Conservation (phyloP, 441 rosid species). For the Gossypium davidsonii region DNA sequence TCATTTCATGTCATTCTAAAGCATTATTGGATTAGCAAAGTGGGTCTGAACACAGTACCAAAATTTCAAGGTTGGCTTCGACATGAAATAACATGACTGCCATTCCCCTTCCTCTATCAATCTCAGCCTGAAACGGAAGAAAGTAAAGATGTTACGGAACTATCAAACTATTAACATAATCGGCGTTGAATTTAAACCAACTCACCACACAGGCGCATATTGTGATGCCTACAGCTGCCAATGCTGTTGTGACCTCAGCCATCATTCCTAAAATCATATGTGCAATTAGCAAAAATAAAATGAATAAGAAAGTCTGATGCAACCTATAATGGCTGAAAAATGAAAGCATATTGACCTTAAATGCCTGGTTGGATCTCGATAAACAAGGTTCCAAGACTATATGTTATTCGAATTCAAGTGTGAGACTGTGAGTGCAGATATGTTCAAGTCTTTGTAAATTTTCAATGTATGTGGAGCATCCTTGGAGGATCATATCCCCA, state of each 20-base stretch:
- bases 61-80: constrained; percentile 59
- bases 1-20: background rate
- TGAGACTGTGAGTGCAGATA: background rate
- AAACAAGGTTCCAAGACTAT: background rate
- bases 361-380: background rate
- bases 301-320: background rate
- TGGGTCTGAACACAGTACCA: constrained; percentile 40
- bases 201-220: constrained; percentile 93
- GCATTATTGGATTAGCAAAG: background rate
- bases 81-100: constrained; percentile 20
- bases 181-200: constrained; percentile 18
- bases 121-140: constrained; percentile 54
- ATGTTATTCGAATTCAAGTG: background rate
- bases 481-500: background rate
- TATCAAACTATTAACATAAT: background rate
- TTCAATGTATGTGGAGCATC: background rate
- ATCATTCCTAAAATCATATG: constrained; percentile 55
- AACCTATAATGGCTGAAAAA: background rate
- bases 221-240: constrained; percentile 58
- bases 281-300: background rate
- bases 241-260: constrained; percentile 77
- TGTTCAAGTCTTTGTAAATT: background rate
- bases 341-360: background rate
- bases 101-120: constrained; percentile 43
- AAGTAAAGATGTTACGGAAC: constrained; percentile 1